Evolutionary conservation across 2,329 filamentous ascomycete genomes (phyloP), one percentile per base, ranked within the genome.

Genomic region (Paecilomyces dactylethromorphus): DNA sequence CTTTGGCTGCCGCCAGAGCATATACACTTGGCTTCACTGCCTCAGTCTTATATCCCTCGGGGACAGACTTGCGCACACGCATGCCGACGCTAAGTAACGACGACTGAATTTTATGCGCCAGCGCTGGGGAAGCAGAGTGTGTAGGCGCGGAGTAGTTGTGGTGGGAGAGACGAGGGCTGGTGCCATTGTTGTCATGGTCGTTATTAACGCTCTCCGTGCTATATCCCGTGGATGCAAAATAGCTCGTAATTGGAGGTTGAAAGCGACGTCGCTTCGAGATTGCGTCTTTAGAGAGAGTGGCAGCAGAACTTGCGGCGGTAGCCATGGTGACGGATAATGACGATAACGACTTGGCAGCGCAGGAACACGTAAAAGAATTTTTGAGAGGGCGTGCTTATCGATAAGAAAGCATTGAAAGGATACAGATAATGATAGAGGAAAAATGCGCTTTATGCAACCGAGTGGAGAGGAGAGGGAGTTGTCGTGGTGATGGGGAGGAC

Each of bases 21-120:
- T 66, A 67, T 18, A 66, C 62, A 22, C 62, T 58, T 39, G 64
- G 63, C 67, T 66, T 74, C 63, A 68, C 66, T 51, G 61, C 64
- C 56, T 67, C 68, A 31, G 90, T 96, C 79, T 96, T 95, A 82
- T 97, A 97, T 60, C 93, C 93, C 72, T 97, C 92, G 0, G 91
- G 89, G 7, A 97, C 89, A 11, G 90, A 90, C 78, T 97, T 97
- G 71, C 93, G 89, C 55, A 97, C 84, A 24, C 93, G 88, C 92
- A 97, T 97, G 68, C 93, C 93, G 63, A 97, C 93, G 67, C 84
- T 90, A 50, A 97, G 81, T n/a, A 97, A 86, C 62, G 89, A 89
- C 35, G 92, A 83, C 74, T 96, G 91, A 32, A 95, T 81, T 7
- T 80, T 80, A 24, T 81, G 74, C 1, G 90, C 86, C 13, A 92